Evolutionary conservation across 108 stramenopile species (phyloP).

Genomic region (Schizochytrium sp.): DNA sequence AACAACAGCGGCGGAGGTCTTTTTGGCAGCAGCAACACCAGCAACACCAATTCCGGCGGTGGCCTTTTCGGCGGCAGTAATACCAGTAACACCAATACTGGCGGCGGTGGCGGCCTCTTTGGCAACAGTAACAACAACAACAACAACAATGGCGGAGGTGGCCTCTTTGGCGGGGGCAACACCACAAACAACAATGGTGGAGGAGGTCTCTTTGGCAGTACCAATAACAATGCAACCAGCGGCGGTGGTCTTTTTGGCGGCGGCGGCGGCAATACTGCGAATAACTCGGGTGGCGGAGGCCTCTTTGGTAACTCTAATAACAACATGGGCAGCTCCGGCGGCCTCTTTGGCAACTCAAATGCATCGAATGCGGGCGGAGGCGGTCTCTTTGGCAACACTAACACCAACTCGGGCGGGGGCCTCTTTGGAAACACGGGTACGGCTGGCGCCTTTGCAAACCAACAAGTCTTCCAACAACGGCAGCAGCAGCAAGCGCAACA

Average conservation of each 20-base stretch:
- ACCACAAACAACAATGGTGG: neutral
- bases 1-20: neutral
- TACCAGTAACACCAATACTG: neutral
- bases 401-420: neutral
- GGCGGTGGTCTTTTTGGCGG: neutral
- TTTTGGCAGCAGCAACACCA: neutral
- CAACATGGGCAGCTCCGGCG: neutral
- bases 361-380: neutral
- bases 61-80: neutral
- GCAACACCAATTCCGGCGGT: neutral
- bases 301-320: neutral
- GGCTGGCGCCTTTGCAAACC: neutral
- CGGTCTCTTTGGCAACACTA: slow-evolving; percentile 6
- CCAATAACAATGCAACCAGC: neutral
- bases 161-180: neutral
- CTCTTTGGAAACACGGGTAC: neutral
- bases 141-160: neutral
- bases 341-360: neutral
- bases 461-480: neutral
- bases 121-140: neutral
- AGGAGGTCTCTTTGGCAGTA: neutral
- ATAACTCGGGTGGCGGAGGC: neutral
- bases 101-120: neutral
- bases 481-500: neutral
- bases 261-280: neutral